A percentile compares a stretch with the other conserved stretches of the same genome.
phyloP scores from a whole-genome alignment of 2,329 filamentous ascomycete genomes.

The Colletotrichum gloeosporioides region DNA sequence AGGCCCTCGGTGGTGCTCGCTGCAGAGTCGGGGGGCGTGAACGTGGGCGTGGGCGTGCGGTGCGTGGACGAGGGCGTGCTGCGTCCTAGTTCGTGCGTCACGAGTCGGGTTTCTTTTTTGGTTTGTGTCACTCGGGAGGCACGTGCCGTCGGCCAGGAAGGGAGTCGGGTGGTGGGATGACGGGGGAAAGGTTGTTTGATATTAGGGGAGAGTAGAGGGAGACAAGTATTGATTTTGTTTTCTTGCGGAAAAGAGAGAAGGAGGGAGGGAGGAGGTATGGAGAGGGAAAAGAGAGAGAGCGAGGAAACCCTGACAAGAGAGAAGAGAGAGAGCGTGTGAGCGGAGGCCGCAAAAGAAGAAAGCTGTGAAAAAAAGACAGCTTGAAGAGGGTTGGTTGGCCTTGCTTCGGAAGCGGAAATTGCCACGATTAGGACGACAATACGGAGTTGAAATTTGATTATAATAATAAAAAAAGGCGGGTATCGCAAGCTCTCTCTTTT shows the following conservation, averaged over 20 bases:
- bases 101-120: slow-evolving; percentile 2
- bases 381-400: background rate
- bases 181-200: background rate
- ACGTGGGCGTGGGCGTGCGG: background rate
- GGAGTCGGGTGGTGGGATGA: background rate
- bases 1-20: background rate
- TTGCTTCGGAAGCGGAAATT: slow-evolving; percentile 7
- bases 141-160: background rate
- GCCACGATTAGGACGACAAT: background rate
- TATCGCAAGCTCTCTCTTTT: background rate
- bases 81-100: slow-evolving; percentile 11
- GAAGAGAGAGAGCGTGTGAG: background rate
- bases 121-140: slow-evolving; percentile 13
- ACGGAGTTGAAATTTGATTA: slow-evolving; percentile 12
- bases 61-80: background rate
- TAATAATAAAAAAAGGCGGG: slow-evolving; percentile 17
- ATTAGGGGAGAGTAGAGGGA: background rate
- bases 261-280: background rate
- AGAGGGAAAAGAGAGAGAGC: background rate
- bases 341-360: background rate
- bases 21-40: background rate
- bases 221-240: background rate
- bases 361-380: background rate
- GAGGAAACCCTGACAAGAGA: background rate
- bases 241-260: background rate